Percentiles rank a stretch among this genome's conserved stretches.
Conservation (phyloP, 2,329 filamentous ascomycete species). For the Stagonosporopsis chrysanthemi region DNA sequence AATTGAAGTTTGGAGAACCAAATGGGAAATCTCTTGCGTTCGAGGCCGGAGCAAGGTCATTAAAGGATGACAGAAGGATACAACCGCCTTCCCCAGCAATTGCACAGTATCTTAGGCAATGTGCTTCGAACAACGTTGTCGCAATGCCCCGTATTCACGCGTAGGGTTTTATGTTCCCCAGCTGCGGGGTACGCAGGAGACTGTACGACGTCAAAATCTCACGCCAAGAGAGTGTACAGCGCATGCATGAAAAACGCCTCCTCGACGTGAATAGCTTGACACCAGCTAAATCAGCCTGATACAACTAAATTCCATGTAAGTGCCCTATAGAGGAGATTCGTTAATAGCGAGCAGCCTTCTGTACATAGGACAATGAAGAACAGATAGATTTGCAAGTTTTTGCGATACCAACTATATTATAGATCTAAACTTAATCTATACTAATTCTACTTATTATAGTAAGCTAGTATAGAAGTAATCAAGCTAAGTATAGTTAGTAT, state of each 20-base stretch:
- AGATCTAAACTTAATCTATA: no score
- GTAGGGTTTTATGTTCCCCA: background rate
- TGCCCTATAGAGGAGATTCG: background rate
- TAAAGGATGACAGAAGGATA: slow-evolving; percentile 4
- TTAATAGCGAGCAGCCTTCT: background rate
- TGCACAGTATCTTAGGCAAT: slow-evolving; percentile 5
- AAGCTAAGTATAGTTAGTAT: no score
- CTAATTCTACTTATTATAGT: no score
- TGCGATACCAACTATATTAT: background rate
- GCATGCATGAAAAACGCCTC: background rate
- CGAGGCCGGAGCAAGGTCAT: slow-evolving; percentile 10
- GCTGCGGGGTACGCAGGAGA: slow-evolving; percentile 13
- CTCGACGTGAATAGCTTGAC: background rate
- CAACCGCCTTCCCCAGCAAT: background rate
- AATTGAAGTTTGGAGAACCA: slow-evolving; percentile 6
- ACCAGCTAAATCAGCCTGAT: background rate
- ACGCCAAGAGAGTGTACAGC: slow-evolving; percentile 7
- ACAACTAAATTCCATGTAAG: background rate
- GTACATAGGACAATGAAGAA: background rate
- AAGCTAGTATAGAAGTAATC: no score
- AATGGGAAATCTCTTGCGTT: slow-evolving; percentile 6
- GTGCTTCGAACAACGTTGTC: slow-evolving; percentile 6
- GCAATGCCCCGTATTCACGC: background rate
- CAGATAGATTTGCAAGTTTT: background rate
- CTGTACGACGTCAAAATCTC: slow-evolving; percentile 4